Evolutionary conservation across 73 alveolate species (phyloP), one percentile per base, ranked within the genome.

Genomic region (Symbiodinium natans): DNA sequence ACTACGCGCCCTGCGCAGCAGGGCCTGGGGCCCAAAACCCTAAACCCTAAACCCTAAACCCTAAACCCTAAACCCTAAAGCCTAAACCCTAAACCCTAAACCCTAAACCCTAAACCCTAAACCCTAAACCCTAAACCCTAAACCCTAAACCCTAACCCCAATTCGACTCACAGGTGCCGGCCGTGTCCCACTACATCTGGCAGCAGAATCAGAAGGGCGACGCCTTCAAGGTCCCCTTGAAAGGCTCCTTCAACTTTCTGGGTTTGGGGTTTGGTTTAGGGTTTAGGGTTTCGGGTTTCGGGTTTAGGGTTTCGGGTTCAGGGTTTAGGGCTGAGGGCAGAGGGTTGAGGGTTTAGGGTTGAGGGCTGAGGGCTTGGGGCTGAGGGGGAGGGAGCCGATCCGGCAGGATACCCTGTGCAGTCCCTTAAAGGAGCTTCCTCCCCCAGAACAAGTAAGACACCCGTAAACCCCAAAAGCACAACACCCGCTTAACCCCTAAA

Each of bases 1-100:
- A 99, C 63, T 99, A 99, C 94, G 87, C 93, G 82, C 99, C 99
- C 34, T 27, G 36, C 36, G 31, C 77, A 46, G 13, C 33, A n/a
- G 74, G 74, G 31, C 33, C 15, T 11, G 25, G 15, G 2, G 31
- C 74, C 74, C 74, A 8, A 56, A 56, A 56, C 74, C 36, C 25
- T 56, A 56, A 56, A 19, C 74, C 74, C 74, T 56, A 56, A 56
- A 56, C 74, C 36, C 77, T 0, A 17, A 63, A 0, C 36, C 40
- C 36, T 63, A 27, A 27, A 4, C 68, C 68, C 68, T 6, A 52
- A 52, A 52, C 27, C 68, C 1, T 27, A 52, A 52, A 52, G 23
- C n/a, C 68, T 52, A 52, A 52, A 43, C 56, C 56, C 56, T n/a
- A n/a, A n/a, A n/a, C n/a, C n/a, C n/a, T n/a, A 27, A 11, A 4